Percentiles rank a stretch among this genome's conserved stretches.
phyloP scores from a whole-genome alignment of 257 asterid species.

The Primulina eburnea region DNA sequence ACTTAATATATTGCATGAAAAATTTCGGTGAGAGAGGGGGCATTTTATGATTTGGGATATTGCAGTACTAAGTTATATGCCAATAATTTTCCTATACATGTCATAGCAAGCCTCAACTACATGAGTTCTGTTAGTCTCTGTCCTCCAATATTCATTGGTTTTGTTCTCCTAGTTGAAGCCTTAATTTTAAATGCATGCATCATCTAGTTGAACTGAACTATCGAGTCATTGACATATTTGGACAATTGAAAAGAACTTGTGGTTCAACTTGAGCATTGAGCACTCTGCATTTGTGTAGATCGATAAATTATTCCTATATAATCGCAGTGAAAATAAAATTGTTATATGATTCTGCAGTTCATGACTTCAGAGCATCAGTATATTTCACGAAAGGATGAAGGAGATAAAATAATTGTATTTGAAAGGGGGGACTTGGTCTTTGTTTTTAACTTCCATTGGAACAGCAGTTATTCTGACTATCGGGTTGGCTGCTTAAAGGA shows the following conservation, averaged over 20 bases:
- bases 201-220: not conserved
- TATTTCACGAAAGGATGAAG: slow-evolving; percentile 82
- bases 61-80: not conserved
- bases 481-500: slow-evolving; percentile 79
- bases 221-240: not conserved
- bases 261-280: not conserved
- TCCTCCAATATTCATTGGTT: not conserved
- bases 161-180: not conserved
- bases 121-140: not conserved
- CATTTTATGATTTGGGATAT: not conserved
- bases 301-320: not conserved
- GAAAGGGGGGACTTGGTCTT: slow-evolving; percentile 84
- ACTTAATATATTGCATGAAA: not conserved
- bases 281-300: not conserved
- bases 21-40: not conserved
- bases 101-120: not conserved
- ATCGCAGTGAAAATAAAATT: not conserved
- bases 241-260: slow-evolving; percentile 5
- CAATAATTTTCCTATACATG: no score
- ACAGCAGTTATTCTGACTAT: slow-evolving; percentile 73
- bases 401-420: slow-evolving; percentile 69
- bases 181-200: not conserved
- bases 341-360: slow-evolving; percentile 53
- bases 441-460: slow-evolving; percentile 93
- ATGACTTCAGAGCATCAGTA: slow-evolving; percentile 91